Percentiles rank a stretch among this genome's conserved stretches.
phyloP scores from a whole-genome alignment of 2,329 filamentous ascomycete genomes.

The Penicillium sp. region DNA sequence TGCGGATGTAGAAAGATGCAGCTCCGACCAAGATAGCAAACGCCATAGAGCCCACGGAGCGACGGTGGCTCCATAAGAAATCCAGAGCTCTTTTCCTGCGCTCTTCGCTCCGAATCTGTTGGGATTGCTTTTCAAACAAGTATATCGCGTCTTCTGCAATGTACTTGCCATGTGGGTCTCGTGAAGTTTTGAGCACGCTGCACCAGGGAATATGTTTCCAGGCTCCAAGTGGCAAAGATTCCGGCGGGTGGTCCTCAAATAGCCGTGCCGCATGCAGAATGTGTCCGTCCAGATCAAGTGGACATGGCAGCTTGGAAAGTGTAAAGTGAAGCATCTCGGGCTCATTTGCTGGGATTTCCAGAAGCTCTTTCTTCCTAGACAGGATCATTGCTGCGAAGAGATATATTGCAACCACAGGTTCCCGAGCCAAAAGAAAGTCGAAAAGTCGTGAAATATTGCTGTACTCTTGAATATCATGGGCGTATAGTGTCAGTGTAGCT shows the following conservation, averaged over 20 bases:
- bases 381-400: conserved; percentile 87
- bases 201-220: conserved; percentile 71
- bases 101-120: conserved; percentile 68
- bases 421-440: conserved; percentile 82
- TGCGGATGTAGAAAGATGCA: conserved; percentile 66
- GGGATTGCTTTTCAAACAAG: conserved; percentile 69
- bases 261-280: conserved; percentile 65
- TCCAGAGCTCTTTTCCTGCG: conserved; percentile 51
- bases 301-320: conserved; percentile 79
- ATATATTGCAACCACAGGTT: conserved; percentile 87
- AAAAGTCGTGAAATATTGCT: conserved; percentile 85
- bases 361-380: conserved; percentile 75
- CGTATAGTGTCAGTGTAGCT: conserved; percentile 93
- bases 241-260: conserved; percentile 67
- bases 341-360: conserved; percentile 77
- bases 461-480: conserved; percentile 91
- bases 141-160: conserved; percentile 63
- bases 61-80: conserved; percentile 63
- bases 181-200: conserved; percentile 84
- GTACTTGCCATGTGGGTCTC: conserved; percentile 54
- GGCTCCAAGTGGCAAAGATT: conserved; percentile 59
- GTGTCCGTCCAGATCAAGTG: conserved; percentile 75
- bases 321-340: conserved; percentile 89
- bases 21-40: conserved; percentile 66
- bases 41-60: conserved; percentile 60